Base-by-base conservation (phyloP, 495 filamentous ascomycete genomes). In the Neurospora africana region DNA sequence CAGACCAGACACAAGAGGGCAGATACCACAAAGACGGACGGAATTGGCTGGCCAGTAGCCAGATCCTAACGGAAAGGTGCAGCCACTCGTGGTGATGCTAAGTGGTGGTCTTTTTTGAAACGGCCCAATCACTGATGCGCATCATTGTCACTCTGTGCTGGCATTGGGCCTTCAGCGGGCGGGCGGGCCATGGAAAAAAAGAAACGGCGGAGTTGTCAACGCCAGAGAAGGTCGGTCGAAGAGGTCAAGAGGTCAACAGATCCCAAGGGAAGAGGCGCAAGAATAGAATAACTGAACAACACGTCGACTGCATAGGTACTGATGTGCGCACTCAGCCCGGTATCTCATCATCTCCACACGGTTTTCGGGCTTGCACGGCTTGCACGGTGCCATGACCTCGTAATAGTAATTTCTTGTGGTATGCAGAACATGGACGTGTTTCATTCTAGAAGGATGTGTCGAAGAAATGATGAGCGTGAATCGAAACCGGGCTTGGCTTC, bases 381-480 rank as follows among this genome's bases (percentile, higher is more conserved):
- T 72, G 58, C 70, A 77, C 77, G 37, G 75, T 77, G 71, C 70
- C 68, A 72, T 74, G 44, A 37, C 37, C 70, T 71, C 38, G 70
- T 38, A 69, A 72, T 72, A 65, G 53, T 65, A 68, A 69, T 72
- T 39, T 73, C 68, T 71, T 68, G 69, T 68, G 39, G 33, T 27
- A 61, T 77, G 72, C 72, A 78, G 70, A 70, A 75, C 73, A 75
- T 76, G 70, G 69, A 75, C 73, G 72, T 74, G 73, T 76, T 77
- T 74, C 76, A 78, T 78, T 79, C 78, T 78, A 79, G 76, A 77
- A 78, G 74, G 11, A 65, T 69, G 53, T 68, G 75, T 74, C 72
- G 75, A 76, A 71, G 74, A 68, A 74, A 71, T 70, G 70, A 65
- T 65, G 53, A 65, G 53, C 53, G 27, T 65, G 27, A 35, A 65